Evolutionary conservation across 192 early-diverging fungal genomes (phyloP).

Genomic region (Mortierella claussenii): DNA sequence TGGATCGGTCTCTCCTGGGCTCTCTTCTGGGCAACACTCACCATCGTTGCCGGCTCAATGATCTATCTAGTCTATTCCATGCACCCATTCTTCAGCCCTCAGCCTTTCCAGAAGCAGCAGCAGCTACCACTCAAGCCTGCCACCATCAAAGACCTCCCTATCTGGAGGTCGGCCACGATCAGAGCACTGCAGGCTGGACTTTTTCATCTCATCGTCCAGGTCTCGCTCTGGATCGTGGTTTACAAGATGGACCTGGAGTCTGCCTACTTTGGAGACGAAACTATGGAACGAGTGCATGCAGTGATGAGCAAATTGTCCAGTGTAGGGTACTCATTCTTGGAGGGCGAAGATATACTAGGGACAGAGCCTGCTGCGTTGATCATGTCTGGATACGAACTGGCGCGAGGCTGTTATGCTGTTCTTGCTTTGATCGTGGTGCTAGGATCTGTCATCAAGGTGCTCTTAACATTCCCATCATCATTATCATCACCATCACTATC

Average conservation of each 20-base stretch:
- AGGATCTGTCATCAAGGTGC: not conserved
- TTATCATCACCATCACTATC: too few species aligned
- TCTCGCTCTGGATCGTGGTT: constrained; percentile 37
- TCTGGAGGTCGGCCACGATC: constrained; percentile 11
- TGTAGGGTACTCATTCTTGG: constrained; percentile 12
- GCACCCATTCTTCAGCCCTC: not conserved
- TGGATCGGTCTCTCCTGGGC: constrained; percentile 42
- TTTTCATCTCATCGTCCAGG: constrained; percentile 1
- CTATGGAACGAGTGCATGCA: constrained; percentile 18
- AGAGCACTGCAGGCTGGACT: constrained; percentile 16
- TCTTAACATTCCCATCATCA: not conserved
- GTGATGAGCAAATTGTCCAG: constrained; percentile 28
- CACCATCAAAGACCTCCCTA: not conserved
- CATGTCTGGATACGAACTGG: constrained; percentile 41
- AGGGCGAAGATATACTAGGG: not conserved
- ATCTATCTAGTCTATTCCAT: not conserved
- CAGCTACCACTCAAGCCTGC: not conserved
- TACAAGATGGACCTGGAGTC: constrained; percentile 49
- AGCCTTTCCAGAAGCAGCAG: not conserved
- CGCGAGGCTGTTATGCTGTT: constrained; percentile 33
- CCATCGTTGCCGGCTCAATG: constrained; percentile 2
- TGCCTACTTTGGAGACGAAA: constrained; percentile 11
- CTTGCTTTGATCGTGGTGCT: constrained; percentile 13
- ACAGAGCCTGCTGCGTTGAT: not conserved
- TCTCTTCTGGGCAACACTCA: constrained; percentile 29